Evolutionary conservation across 2,329 filamentous ascomycete genomes (phyloP).

Genomic region (Pseudogymnoascus sp.): DNA sequence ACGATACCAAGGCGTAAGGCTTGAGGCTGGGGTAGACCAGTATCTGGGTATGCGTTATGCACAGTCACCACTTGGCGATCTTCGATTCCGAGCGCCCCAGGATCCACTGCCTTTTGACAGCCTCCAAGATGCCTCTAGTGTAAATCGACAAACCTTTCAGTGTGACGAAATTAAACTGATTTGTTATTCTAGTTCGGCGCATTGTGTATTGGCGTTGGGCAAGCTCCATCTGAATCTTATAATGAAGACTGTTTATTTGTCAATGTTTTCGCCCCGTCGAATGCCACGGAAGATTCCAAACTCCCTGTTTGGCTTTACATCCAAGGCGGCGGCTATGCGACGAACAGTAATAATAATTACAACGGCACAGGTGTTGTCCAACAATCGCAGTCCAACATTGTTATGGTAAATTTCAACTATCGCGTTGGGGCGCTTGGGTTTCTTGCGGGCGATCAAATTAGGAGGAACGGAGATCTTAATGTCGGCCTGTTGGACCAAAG

Average conservation of each 20-base stretch:
- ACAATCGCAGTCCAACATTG: conserved; percentile 38
- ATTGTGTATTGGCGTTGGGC: conserved; percentile 36
- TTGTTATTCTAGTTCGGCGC: conserved; percentile 34
- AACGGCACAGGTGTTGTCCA: conserved; percentile 43
- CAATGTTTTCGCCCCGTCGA: conserved; percentile 39
- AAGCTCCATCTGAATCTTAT: conserved; percentile 25
- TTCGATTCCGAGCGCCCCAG: background rate
- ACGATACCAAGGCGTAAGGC: background rate
- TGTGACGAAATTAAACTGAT: background rate
- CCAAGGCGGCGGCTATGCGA: conserved; percentile 40
- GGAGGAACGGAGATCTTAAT: conserved; percentile 51
- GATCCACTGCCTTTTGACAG: background rate
- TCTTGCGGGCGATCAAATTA: conserved; percentile 49
- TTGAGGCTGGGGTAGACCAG: background rate
- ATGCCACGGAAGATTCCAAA: conserved; percentile 35
- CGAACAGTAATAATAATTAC: conserved; percentile 44
- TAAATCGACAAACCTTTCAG: background rate
- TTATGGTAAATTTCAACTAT: conserved; percentile 57
- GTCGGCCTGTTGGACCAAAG: conserved; percentile 58
- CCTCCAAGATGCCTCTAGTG: background rate
- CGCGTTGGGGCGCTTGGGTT: conserved; percentile 58
- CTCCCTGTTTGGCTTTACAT: conserved; percentile 50
- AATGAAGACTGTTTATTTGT: conserved; percentile 38
- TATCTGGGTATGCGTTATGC: conserved; percentile 5
- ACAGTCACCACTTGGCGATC: background rate